These are phyloP conservation scores for Suhomyces sp. DNA, from an alignment of 805 yeast species.

Conservation along the genomic window DNA sequence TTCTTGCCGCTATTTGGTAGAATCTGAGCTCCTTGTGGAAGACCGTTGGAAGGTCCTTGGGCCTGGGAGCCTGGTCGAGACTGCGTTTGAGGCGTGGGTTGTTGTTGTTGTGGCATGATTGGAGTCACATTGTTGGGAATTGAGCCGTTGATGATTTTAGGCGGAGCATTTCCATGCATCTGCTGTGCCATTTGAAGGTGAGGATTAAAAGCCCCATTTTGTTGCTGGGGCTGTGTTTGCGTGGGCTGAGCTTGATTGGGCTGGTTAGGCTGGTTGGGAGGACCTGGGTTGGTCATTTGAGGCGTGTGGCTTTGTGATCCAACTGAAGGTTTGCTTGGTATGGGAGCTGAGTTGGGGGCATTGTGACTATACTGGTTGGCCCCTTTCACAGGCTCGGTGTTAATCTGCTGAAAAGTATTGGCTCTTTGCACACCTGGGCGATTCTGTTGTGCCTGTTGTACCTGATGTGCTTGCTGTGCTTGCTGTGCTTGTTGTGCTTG, in stretches of 20 bases:
- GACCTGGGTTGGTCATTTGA: constrained; percentile 23
- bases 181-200: constrained; percentile 15
- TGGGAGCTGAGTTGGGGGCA: constrained; percentile 24
- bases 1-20: neutral
- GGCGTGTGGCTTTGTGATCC: constrained; percentile 31
- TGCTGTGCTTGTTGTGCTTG: constrained; percentile 11
- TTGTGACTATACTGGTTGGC: constrained; percentile 12
- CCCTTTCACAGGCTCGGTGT: constrained; percentile 10
- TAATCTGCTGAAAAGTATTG: constrained; percentile 18
- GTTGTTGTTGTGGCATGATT: constrained; percentile 26
- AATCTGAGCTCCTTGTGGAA: neutral
- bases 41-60: constrained; percentile 1
- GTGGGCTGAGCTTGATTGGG: constrained; percentile 5
- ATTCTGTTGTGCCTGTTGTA: constrained; percentile 9
- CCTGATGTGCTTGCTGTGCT: constrained; percentile 14
- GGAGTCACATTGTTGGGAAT: constrained; percentile 18
- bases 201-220: constrained; percentile 4
- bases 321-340: constrained; percentile 14
- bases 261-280: constrained; percentile 12
- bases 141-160: constrained; percentile 8
- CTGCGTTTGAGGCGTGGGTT: constrained; percentile 19
- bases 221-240: constrained; percentile 4
- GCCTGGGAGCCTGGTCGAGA: constrained; percentile 13
- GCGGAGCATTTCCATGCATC: constrained; percentile 15
- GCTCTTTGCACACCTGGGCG: constrained; percentile 20